Evolutionary conservation across 257 asterid genomes (phyloP).

Genomic region (Solanum etuberosum): DNA sequence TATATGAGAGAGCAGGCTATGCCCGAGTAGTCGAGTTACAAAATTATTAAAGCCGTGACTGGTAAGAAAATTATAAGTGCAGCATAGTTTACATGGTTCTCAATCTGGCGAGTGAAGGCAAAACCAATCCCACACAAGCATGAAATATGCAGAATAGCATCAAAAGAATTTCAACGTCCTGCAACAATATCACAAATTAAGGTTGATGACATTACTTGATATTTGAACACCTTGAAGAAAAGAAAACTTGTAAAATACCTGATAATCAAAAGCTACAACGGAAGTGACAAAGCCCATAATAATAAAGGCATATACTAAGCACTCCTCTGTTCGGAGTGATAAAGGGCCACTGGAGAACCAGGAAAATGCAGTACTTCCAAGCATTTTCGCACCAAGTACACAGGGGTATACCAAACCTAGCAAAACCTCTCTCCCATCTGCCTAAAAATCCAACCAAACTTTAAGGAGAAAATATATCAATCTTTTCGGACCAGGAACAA

Average conservation of each 20-base stretch:
- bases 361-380: conserved; percentile 77
- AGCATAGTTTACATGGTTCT: conserved; percentile 59
- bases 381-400: conserved; percentile 86
- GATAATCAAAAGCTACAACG: conserved; percentile 77
- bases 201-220: not conserved
- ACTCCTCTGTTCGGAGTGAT: conserved; percentile 64
- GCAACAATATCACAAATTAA: conserved; percentile 17
- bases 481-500: not conserved
- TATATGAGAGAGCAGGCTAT: not conserved
- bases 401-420: conserved; percentile 86
- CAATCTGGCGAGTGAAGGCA: conserved; percentile 90
- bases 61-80: not conserved
- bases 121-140: conserved; percentile 55
- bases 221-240: not conserved
- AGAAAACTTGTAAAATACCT: conserved; percentile 34
- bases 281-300: conserved; percentile 59
- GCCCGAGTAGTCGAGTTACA: not conserved
- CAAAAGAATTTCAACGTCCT: conserved; percentile 75
- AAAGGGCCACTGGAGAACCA: conserved; percentile 65
- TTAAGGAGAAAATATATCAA: not conserved
- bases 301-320: conserved; percentile 33
- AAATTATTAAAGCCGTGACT: not conserved
- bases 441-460: conserved; percentile 39
- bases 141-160: conserved; percentile 67
- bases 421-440: conserved; percentile 83